phyloP scores from a whole-genome alignment of 106 monocot species.

The Dioscorea dumetorum region DNA sequence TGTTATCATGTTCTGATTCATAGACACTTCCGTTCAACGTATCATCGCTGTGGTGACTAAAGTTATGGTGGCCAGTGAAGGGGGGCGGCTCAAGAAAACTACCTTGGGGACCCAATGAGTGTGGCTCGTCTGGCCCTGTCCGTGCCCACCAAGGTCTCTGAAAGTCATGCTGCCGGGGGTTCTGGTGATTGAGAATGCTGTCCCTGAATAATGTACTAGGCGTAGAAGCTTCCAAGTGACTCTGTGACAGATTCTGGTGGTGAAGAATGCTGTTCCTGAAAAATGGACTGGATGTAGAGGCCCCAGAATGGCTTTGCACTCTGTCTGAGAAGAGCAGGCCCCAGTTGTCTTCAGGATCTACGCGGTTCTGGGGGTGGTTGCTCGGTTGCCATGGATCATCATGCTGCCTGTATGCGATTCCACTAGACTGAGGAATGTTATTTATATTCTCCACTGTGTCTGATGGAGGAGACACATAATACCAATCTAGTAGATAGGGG shows the following conservation, averaged over 20 bases:
- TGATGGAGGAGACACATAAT: conserved; percentile 37
- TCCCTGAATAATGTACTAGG: conserved; percentile 36
- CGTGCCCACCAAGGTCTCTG: conserved; percentile 58
- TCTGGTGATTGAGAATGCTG: conserved; percentile 7
- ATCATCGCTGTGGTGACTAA: conserved; percentile 28
- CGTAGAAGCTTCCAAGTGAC: conserved; percentile 54
- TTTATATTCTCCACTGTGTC: not conserved
- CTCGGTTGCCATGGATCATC: conserved; percentile 1
- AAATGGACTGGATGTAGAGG: conserved; percentile 52
- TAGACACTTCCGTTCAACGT: conserved; percentile 15
- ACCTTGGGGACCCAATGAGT: conserved; percentile 3
- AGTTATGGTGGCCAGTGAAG: conserved; percentile 12
- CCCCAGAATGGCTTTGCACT: conserved; percentile 33
- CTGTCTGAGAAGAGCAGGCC: conserved; percentile 18
- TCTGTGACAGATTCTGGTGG: conserved; percentile 4
- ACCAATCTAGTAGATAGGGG: conserved; percentile 69
- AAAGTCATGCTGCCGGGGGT: conserved; percentile 15
- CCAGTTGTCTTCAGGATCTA: conserved; percentile 25
- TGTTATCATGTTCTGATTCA: conserved; percentile 3
- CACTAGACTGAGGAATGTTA: not conserved
- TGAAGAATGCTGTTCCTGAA: conserved; percentile 16
- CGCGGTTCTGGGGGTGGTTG: conserved; percentile 5
- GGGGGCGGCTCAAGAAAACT: conserved; percentile 68
- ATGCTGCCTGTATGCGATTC: not conserved
- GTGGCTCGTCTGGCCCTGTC: not conserved